phyloP scores from a whole-genome alignment of 1,139 yeast species.

The Protomyces lactucae-debilis region DNA sequence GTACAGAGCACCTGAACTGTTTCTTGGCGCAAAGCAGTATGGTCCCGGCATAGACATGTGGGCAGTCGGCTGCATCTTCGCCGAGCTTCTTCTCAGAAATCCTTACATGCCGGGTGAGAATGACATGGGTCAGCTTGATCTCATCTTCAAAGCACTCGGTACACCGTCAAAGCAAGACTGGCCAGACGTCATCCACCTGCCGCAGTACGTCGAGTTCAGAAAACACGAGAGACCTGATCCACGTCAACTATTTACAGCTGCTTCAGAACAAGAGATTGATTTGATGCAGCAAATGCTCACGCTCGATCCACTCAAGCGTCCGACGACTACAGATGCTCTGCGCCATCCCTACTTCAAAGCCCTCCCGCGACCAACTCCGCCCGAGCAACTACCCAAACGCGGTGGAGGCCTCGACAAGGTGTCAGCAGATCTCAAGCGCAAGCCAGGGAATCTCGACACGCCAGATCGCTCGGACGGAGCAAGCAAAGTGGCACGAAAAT shows the following conservation, averaged over 20 bases:
- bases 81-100: slow-evolving; percentile 88
- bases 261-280: slow-evolving; percentile 17
- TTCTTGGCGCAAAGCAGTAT: slow-evolving; percentile 84
- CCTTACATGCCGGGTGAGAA: slow-evolving; percentile 93
- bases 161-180: slow-evolving; percentile 89
- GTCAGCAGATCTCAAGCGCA: slow-evolving; percentile 19
- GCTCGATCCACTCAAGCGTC: slow-evolving; percentile 27
- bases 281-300: slow-evolving; percentile 20
- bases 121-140: slow-evolving; percentile 82
- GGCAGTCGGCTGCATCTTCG: slow-evolving; percentile 95
- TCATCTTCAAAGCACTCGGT: slow-evolving; percentile 89
- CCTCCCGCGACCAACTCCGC: slow-evolving; percentile 26
- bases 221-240: slow-evolving; percentile 29
- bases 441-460: slow-evolving; percentile 17
- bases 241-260: slow-evolving; percentile 30
- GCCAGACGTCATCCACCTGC: slow-evolving; percentile 83
- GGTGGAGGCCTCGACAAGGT: slow-evolving; percentile 23
- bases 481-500: slow-evolving; percentile 14
- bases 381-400: slow-evolving; percentile 13
- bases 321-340: slow-evolving; percentile 23
- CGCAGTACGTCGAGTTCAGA: slow-evolving; percentile 47
- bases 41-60: slow-evolving; percentile 86
- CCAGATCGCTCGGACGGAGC: background rate
- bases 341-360: slow-evolving; percentile 24
- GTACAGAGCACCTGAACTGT: slow-evolving; percentile 92